These are phyloP conservation scores for Eustoma russellianum DNA, from an alignment of 257 asterid species.

Conservation along the genomic window DNA sequence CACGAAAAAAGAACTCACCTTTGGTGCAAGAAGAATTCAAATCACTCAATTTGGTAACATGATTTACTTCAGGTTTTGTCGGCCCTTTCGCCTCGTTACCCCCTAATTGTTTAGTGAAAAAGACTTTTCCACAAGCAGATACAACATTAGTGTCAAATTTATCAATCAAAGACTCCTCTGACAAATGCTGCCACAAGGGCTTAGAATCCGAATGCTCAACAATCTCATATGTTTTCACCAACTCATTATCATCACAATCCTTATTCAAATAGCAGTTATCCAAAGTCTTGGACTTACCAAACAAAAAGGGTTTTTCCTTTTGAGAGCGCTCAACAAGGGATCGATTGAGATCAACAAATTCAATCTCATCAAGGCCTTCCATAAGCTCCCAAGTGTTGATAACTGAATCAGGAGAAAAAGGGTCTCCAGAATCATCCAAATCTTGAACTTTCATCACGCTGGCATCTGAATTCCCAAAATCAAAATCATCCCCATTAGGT, in stretches of 20 bases:
- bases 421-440: slow-evolving; percentile 32
- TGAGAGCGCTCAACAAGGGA: slow-evolving; percentile 25
- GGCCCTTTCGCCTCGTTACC: slow-evolving; percentile 18
- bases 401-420: slow-evolving; percentile 69
- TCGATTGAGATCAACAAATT: slow-evolving; percentile 28
- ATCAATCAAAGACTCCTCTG: slow-evolving; percentile 32
- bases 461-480: slow-evolving; percentile 12
- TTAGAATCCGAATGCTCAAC: slow-evolving; percentile 34
- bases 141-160: slow-evolving; percentile 33
- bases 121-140: slow-evolving; percentile 23
- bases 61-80: slow-evolving; percentile 7
- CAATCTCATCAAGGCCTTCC: slow-evolving; percentile 84
- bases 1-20: slow-evolving; percentile 20
- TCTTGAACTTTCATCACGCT: slow-evolving; percentile 20
- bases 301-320: slow-evolving; percentile 3
- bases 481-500: slow-evolving; percentile 17
- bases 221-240: slow-evolving; percentile 29
- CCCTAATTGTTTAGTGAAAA: slow-evolving; percentile 30
- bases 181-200: slow-evolving; percentile 45
- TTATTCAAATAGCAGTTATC: slow-evolving; percentile 12
- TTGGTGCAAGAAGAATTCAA: background rate
- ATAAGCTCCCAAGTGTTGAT: slow-evolving; percentile 97
- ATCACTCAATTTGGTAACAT: background rate
- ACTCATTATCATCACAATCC: slow-evolving; percentile 17
- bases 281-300: slow-evolving; percentile 6